These are phyloP conservation scores for Lophiostoma macrostomum DNA, from an alignment of 495 filamentous ascomycete genomes.

Conservation along the genomic window DNA sequence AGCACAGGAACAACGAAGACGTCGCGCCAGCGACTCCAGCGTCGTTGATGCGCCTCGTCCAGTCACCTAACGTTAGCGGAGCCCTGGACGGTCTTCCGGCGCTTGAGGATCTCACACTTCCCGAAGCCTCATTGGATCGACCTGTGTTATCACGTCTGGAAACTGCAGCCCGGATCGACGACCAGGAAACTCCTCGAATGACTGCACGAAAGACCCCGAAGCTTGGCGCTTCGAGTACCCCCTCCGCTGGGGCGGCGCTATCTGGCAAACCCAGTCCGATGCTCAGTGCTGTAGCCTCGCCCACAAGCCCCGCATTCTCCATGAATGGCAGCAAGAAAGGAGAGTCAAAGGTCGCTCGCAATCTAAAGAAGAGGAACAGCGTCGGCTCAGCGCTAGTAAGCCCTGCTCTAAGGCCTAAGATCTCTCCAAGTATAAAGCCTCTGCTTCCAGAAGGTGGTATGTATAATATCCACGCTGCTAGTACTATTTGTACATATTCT, in stretches of 20 bases:
- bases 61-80: conserved; percentile 21
- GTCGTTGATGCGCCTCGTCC: conserved; percentile 37
- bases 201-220: conserved; percentile 41
- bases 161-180: conserved; percentile 17
- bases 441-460: conserved; percentile 74
- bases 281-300: conserved; percentile 30
- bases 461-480: conserved; percentile 36
- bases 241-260: conserved; percentile 18
- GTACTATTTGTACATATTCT: conserved; percentile 20
- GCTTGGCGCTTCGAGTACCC: conserved; percentile 35
- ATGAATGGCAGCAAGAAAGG: conserved; percentile 25
- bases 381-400: conserved; percentile 71
- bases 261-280: conserved; percentile 30
- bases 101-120: conserved; percentile 41
- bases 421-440: conserved; percentile 92
- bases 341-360: conserved; percentile 34
- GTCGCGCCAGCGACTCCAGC: conserved; percentile 38
- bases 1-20: conserved; percentile 7
- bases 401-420: conserved; percentile 85
- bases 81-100: conserved; percentile 8
- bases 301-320: conserved; percentile 23
- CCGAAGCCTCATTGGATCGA: conserved; percentile 37
- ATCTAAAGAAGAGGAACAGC: conserved; percentile 69
- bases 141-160: conserved; percentile 26
- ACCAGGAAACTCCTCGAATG: conserved; percentile 36